phyloP scores from a whole-genome alignment of 1,139 yeast species.

The Sugiyamaella castrensis region DNA sequence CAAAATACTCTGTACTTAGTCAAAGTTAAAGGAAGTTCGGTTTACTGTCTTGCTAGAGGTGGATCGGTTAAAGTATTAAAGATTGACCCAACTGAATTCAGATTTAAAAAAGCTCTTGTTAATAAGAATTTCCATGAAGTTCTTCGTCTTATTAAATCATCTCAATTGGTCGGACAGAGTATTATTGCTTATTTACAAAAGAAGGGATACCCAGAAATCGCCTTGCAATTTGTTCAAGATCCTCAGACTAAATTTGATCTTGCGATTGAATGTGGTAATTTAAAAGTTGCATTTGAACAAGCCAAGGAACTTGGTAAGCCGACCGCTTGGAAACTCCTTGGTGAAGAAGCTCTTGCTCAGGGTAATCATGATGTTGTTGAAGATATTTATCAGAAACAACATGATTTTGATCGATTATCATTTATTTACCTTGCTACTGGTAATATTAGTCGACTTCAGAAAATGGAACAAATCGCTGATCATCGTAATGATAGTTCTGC shows the following conservation, averaged over 20 bases:
- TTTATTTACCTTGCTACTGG: slow-evolving; percentile 86
- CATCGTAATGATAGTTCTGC: slow-evolving; percentile 80
- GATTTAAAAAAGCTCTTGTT: slow-evolving; percentile 90
- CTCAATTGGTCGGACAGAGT: slow-evolving; percentile 95
- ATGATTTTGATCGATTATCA: slow-evolving; percentile 81
- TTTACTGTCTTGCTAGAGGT: slow-evolving; percentile 77
- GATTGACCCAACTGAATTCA: slow-evolving; percentile 95
- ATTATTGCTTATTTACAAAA: slow-evolving; percentile 93
- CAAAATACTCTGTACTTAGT: slow-evolving; percentile 87
- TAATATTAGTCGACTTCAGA: slow-evolving; percentile 65
- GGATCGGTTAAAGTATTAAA: slow-evolving; percentile 77
- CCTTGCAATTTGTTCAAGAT: slow-evolving; percentile 94
- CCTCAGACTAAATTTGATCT: slow-evolving; percentile 94
- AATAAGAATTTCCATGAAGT: slow-evolving; percentile 91
- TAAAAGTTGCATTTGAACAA: slow-evolving; percentile 82
- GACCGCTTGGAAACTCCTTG: slow-evolving; percentile 76
- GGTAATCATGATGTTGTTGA: slow-evolving; percentile 88
- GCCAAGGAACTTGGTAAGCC: slow-evolving; percentile 73
- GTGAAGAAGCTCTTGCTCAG: slow-evolving; percentile 82
- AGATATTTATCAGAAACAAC: slow-evolving; percentile 82
- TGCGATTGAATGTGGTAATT: slow-evolving; percentile 90
- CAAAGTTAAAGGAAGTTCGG: slow-evolving; percentile 64
- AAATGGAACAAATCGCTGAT: slow-evolving; percentile 89
- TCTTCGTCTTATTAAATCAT: slow-evolving; percentile 77
- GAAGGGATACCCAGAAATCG: slow-evolving; percentile 85